Evolutionary conservation across 2,329 filamentous ascomycete species (phyloP).

Genomic region (Fusarium cyanostomum): DNA sequence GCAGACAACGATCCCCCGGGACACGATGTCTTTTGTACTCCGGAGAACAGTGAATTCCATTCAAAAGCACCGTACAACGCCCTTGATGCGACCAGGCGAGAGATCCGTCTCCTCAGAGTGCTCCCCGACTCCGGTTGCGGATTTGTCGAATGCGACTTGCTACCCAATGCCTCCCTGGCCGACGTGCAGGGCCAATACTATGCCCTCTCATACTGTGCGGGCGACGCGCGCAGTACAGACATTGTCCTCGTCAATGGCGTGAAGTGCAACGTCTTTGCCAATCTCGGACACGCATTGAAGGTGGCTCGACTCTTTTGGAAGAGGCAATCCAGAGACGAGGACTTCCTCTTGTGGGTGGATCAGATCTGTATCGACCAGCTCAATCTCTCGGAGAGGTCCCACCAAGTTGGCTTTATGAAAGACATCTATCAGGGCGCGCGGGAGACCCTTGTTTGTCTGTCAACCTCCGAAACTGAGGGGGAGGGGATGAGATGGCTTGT

Average conservation of each 20-base stretch:
- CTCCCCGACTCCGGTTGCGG: neutral
- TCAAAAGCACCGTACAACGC: neutral
- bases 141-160: constrained; percentile 3
- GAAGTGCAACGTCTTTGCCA: constrained; percentile 8
- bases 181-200: neutral
- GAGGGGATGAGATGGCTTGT: neutral
- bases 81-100: neutral
- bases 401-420: constrained; percentile 21
- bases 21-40: constrained; percentile 21
- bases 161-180: neutral
- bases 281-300: constrained; percentile 3
- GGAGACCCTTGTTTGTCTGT: neutral
- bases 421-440: neutral
- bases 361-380: constrained; percentile 21
- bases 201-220: constrained; percentile 16
- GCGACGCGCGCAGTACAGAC: neutral
- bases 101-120: constrained; percentile 15
- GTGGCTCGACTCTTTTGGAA: neutral
- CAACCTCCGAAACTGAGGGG: accelerated
- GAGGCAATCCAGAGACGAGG: accelerated
- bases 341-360: constrained; percentile 8
- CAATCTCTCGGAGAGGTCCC: constrained; percentile 3
- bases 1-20: neutral
- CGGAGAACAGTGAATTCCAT: constrained; percentile 8
- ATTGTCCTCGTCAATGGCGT: neutral